phyloP scores from a whole-genome alignment of 139 green algal species.

The Asterochloris erici region DNA sequence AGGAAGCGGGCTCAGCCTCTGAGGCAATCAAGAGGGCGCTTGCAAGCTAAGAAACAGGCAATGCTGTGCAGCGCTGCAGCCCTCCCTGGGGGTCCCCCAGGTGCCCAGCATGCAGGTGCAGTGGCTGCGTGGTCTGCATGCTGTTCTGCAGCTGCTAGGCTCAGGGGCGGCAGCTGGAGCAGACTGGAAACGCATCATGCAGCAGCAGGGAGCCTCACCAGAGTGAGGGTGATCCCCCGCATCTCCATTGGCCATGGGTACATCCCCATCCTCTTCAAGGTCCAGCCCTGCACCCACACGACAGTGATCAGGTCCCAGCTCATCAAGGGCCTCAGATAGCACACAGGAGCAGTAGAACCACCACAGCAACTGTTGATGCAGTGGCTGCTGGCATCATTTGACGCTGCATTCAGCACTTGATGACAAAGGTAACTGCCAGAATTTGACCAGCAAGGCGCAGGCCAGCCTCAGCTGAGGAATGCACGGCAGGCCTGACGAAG shows the following conservation, averaged over 20 bases:
- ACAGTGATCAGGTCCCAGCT: not conserved
- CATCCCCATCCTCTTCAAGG: not conserved
- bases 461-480: not conserved
- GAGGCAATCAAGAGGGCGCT: no score
- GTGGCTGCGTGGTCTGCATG: not conserved
- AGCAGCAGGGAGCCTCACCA: not conserved
- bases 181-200: no score
- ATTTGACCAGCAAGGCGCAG: not conserved
- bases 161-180: constrained; percentile 11
- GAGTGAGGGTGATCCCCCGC: not conserved
- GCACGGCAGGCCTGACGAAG: not conserved
- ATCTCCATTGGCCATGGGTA: not conserved
- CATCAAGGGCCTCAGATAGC: not conserved
- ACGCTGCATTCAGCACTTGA: not conserved
- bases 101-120: no score
- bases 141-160: constrained; percentile 13
- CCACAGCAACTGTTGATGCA: not conserved
- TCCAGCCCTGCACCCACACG: not conserved
- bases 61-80: no score
- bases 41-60: no score
- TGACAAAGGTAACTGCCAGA: not conserved
- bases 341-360: not conserved
- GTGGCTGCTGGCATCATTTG: not conserved
- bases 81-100: no score
- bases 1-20: no score